Percentiles rank a stretch among this genome's conserved stretches.
phyloP scores from a whole-genome alignment of 176 grass and related monocot genomes.

The Oryza brachyantha region DNA sequence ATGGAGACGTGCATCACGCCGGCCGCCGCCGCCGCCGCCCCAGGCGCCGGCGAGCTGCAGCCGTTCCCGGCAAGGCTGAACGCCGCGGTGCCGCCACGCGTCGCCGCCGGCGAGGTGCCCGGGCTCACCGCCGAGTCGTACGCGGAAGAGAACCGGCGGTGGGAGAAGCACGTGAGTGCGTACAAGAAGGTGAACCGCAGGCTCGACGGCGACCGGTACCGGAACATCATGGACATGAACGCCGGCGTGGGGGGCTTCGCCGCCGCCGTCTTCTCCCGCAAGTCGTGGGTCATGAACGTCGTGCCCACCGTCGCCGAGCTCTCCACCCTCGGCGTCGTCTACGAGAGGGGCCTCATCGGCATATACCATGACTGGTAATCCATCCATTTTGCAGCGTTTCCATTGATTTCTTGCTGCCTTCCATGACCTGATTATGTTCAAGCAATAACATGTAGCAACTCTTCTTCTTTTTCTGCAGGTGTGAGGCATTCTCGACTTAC shows the following conservation, averaged over 20 bases:
- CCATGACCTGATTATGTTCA: neutral
- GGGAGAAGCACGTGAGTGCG: conserved; percentile 64
- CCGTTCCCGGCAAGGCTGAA: conserved; percentile 65
- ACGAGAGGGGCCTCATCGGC: conserved; percentile 79
- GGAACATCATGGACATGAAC: conserved; percentile 97
- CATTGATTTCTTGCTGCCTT: neutral
- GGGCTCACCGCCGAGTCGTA: conserved; percentile 51
- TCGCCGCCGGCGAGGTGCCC: conserved; percentile 35
- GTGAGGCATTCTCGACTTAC: conserved; percentile 94
- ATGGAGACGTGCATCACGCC: conserved; percentile 64
- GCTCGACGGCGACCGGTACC: conserved; percentile 53
- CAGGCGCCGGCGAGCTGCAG: conserved; percentile 40
- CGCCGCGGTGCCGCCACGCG: conserved; percentile 52
- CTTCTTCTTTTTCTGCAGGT: conserved; percentile 65
- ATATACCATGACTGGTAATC: conserved; percentile 88
- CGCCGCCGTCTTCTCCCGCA: conserved; percentile 61
- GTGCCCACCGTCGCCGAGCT: conserved; percentile 63
- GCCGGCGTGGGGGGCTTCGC: conserved; percentile 91
- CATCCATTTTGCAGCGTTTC: neutral
- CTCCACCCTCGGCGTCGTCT: conserved; percentile 68
- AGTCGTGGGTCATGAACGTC: conserved; percentile 92
- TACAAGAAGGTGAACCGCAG: conserved; percentile 71
- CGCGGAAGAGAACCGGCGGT: conserved; percentile 57
- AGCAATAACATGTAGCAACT: neutral
- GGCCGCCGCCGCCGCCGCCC: neutral